phyloP scores from a whole-genome alignment of 768 basidiomycete species.

The Mycena alexandri region DNA sequence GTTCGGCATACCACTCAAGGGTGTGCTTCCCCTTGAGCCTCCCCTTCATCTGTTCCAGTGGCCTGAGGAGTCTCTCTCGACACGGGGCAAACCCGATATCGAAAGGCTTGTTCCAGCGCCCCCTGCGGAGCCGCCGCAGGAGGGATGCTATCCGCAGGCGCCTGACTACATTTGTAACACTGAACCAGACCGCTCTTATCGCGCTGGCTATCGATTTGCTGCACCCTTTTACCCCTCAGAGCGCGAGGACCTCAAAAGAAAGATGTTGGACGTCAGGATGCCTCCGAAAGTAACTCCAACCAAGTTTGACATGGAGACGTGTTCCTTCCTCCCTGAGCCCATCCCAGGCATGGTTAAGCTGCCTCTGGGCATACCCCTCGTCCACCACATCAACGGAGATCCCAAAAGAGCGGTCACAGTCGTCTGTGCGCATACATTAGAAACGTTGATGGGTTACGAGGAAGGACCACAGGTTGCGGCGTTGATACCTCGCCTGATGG shows the following conservation, averaged over 20 bases:
- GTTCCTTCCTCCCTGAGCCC: slow-evolving; percentile 1
- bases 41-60: slow-evolving; percentile 1
- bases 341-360: slow-evolving; percentile 33
- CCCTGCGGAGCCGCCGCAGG: background rate
- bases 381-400: slow-evolving; percentile 21
- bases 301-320: background rate
- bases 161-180: background rate
- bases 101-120: slow-evolving; percentile 5
- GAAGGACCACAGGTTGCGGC: slow-evolving; percentile 2
- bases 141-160: slow-evolving; percentile 5
- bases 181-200: slow-evolving; percentile 10
- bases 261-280: slow-evolving; percentile 13
- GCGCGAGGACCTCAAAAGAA: background rate
- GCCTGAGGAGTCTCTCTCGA: background rate
- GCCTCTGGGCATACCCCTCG: slow-evolving; percentile 27
- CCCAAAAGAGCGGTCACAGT: slow-evolving; percentile 14
- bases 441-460: background rate
- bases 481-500: slow-evolving; percentile 1
- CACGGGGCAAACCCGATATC: background rate
- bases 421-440: slow-evolving; percentile 21
- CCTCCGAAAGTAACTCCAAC: slow-evolving; percentile 7
- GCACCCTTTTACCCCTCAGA: background rate
- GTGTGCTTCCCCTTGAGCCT: slow-evolving; percentile 1
- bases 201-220: slow-evolving; percentile 7
- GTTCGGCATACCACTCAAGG: background rate